Base-by-base conservation (phyloP, 176 grass and related monocot genomes). In the Rhynchospora tenuis region DNA sequence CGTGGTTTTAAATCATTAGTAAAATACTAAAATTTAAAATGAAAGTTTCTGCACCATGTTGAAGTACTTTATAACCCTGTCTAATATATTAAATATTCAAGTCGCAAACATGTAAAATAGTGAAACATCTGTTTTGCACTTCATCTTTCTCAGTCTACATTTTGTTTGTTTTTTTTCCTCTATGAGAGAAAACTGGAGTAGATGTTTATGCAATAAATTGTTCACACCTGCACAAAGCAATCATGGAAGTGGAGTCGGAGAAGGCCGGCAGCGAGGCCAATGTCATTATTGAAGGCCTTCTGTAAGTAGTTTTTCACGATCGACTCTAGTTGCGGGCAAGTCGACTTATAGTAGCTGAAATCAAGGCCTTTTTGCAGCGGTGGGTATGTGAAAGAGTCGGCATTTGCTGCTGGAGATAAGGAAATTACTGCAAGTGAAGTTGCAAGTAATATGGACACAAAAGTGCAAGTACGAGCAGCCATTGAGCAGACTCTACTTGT, bases 171-270 rank as follows among this genome's bases (percentile, higher is more conserved):
- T n/a, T 59, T 59, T 14, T 8, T 59, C n/a, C n/a, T 1, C 1
- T 58, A 17, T 19, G 13, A 4, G 5, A 1, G 17, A 19, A 57
- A 57, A 6, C 17, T 58, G 19, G 55, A 17, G 1, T 7, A 24
- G 13, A 26, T 43, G 13, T 43, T 6, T 28, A 29, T 54, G 10
- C 16, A 66, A 66, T 6, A 16, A 10, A 66, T 16, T 66, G 29
- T 66, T 3, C 7, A 45, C 31, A 87, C 89, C 76, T 97, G 89
- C 6, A 97, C 89, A 87, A 97, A 97, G 68, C 93, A 97, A 84
- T 97, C 93, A 20, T 97, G 93, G 87, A 97, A 97, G 83, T 97
- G 91, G 70, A 93, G 42, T 0, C 94, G 94, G 54, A 93, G 77
- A 4, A 92, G 91, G 54, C 70, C 91, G 0, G 94, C 88, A 60